A percentile compares a stretch with the other conserved stretches of the same genome.
phyloP scores from a whole-genome alignment of 805 yeast species.

The Pichia scutulata region DNA sequence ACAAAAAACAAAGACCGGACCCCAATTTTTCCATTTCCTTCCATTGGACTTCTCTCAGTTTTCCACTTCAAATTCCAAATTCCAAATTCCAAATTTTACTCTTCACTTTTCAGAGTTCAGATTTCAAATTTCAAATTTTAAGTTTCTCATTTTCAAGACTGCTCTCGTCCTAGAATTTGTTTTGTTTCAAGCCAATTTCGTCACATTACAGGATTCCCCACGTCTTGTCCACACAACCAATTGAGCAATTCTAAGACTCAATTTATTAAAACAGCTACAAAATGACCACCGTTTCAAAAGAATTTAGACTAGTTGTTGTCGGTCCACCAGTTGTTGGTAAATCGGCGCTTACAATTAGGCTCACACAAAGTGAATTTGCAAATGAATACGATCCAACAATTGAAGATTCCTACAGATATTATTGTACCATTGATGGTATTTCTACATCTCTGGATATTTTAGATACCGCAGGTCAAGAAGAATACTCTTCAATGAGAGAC shows the following conservation, averaged over 20 bases:
- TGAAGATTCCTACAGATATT: constrained; percentile 86
- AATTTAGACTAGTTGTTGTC: constrained; percentile 89
- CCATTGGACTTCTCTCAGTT: not conserved
- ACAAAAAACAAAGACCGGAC: too few species aligned
- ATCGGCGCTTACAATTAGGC: constrained; percentile 89
- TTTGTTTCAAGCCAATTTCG: too few species aligned
- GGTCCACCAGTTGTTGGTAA: constrained; percentile 99
- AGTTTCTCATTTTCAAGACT: too few species aligned
- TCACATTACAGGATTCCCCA: too few species aligned
- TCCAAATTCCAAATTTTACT: too few species aligned
- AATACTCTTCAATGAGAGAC: constrained; percentile 87
- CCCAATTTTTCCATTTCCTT: not conserved
- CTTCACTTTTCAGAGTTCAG: too few species aligned
- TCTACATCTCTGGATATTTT: constrained; percentile 76
- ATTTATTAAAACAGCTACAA: not conserved
- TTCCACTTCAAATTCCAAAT: too few species aligned
- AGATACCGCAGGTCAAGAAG: constrained; percentile 98
- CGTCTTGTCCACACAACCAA: not conserved
- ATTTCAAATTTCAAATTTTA: too few species aligned
- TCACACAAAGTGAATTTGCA: constrained; percentile 90
- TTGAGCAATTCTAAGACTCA: not conserved
- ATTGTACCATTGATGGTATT: constrained; percentile 74
- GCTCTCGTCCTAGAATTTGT: too few species aligned
- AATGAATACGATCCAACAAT: constrained; percentile 98
- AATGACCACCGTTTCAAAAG: constrained; percentile 33